A percentile compares a stretch with the other conserved stretches of the same genome.
These are phyloP conservation scores for Solanum infundibuliforme DNA, from an alignment of 257 asterid species.

Conservation along the genomic window DNA sequence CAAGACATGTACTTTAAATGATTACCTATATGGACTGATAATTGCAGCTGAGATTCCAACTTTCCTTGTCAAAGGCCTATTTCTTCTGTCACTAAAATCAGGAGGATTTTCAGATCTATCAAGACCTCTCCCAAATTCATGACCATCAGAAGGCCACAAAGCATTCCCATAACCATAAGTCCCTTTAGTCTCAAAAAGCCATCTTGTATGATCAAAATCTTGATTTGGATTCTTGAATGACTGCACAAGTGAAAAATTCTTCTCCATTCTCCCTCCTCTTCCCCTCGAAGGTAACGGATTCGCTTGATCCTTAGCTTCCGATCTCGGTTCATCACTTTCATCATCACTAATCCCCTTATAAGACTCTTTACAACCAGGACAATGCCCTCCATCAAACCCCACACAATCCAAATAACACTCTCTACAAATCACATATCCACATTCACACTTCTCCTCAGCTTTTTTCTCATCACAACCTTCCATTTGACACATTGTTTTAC, in stretches of 20 bases:
- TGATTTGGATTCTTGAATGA: constrained; percentile 80
- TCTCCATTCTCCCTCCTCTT: constrained; percentile 39
- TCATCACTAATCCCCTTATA: constrained; percentile 34
- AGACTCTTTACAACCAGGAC: constrained; percentile 86
- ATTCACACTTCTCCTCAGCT: constrained; percentile 44
- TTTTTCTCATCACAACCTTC: constrained; percentile 78
- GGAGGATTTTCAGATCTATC: constrained; percentile 59
- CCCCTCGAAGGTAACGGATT: constrained; percentile 57
- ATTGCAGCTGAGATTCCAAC: constrained; percentile 76
- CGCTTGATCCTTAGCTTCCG: constrained; percentile 60
- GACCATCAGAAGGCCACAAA: constrained; percentile 76
- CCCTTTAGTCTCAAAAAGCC: constrained; percentile 94
- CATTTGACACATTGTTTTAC: constrained; percentile 50
- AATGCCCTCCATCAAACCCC: constrained; percentile 37
- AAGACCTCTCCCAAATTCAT: constrained; percentile 40
- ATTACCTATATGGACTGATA: constrained; percentile 79
- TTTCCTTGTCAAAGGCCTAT: constrained; percentile 78
- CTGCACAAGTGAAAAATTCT: constrained; percentile 73
- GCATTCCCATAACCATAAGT: constrained; percentile 98
- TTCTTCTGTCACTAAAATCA: constrained; percentile 65
- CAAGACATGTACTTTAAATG: background rate
- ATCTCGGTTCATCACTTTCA: constrained; percentile 23
- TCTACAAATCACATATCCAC: constrained; percentile 64
- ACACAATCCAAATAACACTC: constrained; percentile 66
- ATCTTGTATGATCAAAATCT: constrained; percentile 69